Percentiles rank a stretch among this genome's conserved stretches.
phyloP scores from a whole-genome alignment of 1,284 basidiomycete species.

The Volvariella surrecta region DNA sequence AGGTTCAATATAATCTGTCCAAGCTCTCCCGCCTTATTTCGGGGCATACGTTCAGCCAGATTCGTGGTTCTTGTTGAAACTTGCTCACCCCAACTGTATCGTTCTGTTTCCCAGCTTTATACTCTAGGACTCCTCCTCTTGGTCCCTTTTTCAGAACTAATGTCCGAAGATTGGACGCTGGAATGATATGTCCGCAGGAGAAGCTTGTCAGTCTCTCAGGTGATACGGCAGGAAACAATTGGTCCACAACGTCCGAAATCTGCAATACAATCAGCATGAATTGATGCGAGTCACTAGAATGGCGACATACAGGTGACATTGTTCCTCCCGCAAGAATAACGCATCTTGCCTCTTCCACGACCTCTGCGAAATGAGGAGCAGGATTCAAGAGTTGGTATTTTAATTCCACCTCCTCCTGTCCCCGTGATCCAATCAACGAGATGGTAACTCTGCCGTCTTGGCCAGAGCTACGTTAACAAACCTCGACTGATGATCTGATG shows the following conservation, averaged over 20 bases:
- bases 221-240: slow-evolving; percentile 72
- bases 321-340: slow-evolving; percentile 93
- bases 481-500: background rate
- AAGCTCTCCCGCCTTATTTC: slow-evolving; percentile 69
- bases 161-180: slow-evolving; percentile 70
- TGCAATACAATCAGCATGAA: slow-evolving; percentile 20
- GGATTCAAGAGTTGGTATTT: slow-evolving; percentile 97
- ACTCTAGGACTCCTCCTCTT: slow-evolving; percentile 67
- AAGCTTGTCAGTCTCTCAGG: slow-evolving; percentile 64
- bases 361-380: slow-evolving; percentile 75
- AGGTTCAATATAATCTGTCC: slow-evolving; percentile 81
- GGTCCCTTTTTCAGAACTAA: slow-evolving; percentile 78
- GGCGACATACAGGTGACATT: slow-evolving; percentile 78
- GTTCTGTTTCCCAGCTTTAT: slow-evolving; percentile 75
- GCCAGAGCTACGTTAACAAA: background rate
- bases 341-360: slow-evolving; percentile 73
- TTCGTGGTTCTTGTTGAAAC: background rate
- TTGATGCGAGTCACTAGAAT: background rate
- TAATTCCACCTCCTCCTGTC: slow-evolving; percentile 50
- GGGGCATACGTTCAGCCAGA: background rate
- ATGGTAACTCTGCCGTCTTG: slow-evolving; percentile 63
- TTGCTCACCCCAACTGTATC: slow-evolving; percentile 56
- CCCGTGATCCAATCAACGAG: slow-evolving; percentile 26
- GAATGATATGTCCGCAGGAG: slow-evolving; percentile 92
- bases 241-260: slow-evolving; percentile 84